Percentiles rank a stretch among this genome's conserved stretches.
These are phyloP conservation scores for Phlebopus sp. DNA, from an alignment of 1,284 basidiomycete genomes.

Conservation along the genomic window DNA sequence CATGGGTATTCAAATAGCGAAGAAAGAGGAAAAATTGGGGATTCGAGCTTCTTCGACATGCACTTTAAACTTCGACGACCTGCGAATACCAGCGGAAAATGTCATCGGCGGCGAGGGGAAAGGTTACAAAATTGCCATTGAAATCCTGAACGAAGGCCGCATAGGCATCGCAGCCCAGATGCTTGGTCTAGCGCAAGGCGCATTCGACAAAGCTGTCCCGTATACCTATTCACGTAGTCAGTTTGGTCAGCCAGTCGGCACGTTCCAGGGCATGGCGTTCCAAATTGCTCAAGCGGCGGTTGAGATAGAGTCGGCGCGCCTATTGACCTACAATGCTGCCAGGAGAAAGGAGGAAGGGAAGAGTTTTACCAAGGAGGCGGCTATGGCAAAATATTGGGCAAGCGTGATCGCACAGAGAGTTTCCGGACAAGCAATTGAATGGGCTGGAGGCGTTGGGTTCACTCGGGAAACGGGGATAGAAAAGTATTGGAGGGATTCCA, in stretches of 20 bases:
- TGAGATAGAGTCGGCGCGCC: constrained; percentile 89
- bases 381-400: constrained; percentile 94
- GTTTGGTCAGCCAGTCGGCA: constrained; percentile 91
- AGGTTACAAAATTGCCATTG: constrained; percentile 98
- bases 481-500: constrained; percentile 94
- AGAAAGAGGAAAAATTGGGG: constrained; percentile 98
- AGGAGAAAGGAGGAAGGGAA: constrained; percentile 89
- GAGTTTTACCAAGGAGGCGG: constrained; percentile 89
- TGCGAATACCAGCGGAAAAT: constrained; percentile 91
- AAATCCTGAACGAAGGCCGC: constrained; percentile 95
- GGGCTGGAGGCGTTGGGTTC: constrained; percentile 95
- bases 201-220: constrained; percentile 89
- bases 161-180: constrained; percentile 98
- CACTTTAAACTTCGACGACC: constrained; percentile 93
- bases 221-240: constrained; percentile 94
- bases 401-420: constrained; percentile 89
- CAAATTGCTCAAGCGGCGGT: constrained; percentile 89
- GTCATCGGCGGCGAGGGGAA: constrained; percentile 91
- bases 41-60: constrained; percentile 98
- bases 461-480: constrained; percentile 93
- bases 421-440: constrained; percentile 90
- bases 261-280: constrained; percentile 95
- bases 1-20: constrained; percentile 96
- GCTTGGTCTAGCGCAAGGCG: constrained; percentile 96
- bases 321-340: constrained; percentile 97